Conservation (phyloP, 169 alveolate genomes). For the Plasmodium gallinaceum region DNA sequence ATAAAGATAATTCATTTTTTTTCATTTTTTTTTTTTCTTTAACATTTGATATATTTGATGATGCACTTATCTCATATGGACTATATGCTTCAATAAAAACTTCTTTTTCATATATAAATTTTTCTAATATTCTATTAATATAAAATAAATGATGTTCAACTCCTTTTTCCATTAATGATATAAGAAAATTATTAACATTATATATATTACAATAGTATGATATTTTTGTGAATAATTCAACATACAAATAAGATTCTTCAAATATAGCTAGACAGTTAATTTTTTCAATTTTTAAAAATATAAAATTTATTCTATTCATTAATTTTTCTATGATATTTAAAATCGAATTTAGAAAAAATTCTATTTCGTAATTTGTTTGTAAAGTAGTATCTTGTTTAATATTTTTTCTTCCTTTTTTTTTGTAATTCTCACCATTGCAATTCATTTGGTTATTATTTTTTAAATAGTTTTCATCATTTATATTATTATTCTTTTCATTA, state of each 20-base stretch:
- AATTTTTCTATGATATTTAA: constrained; percentile 27
- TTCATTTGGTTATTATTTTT: not conserved
- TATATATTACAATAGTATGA: constrained; percentile 49
- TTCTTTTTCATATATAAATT: constrained; percentile 59
- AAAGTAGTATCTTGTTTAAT: not conserved
- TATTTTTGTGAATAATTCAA: constrained; percentile 51
- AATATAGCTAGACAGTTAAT: constrained; percentile 67
- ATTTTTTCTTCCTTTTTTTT: not conserved
- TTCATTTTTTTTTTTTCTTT: constrained; percentile 6
- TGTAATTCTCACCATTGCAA: not conserved
- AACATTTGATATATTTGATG: constrained; percentile 5
- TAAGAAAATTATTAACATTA: constrained; percentile 40
- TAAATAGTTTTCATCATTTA: not conserved
- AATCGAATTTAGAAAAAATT: constrained; percentile 35
- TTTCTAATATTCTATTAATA: constrained; percentile 48
- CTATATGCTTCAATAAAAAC: constrained; percentile 61
- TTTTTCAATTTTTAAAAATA: constrained; percentile 49
- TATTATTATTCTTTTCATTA: not conserved
- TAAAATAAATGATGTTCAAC: constrained; percentile 69
- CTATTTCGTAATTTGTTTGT: not conserved
- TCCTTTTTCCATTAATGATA: constrained; percentile 59
- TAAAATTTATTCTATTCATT: constrained; percentile 53
- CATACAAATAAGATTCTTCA: constrained; percentile 53
- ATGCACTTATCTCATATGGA: constrained; percentile 57
- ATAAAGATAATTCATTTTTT: constrained; percentile 41